phyloP scores from a whole-genome alignment of 495 filamentous ascomycete species.

The Amniculicola lignicola region DNA sequence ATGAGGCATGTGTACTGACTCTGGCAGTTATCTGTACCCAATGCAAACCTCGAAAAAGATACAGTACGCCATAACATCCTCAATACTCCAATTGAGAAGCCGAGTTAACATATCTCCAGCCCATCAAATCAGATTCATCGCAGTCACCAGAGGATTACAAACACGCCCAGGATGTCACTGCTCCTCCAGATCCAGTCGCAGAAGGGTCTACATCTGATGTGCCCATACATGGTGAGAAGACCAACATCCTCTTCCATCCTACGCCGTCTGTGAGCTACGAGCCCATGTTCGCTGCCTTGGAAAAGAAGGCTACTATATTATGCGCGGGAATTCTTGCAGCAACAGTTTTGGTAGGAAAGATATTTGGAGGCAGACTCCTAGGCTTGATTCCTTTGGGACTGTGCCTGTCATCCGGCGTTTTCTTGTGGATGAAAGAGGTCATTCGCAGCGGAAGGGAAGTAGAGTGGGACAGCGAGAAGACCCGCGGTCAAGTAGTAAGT shows the following conservation, averaged over 20 bases:
- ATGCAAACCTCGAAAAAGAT: slow-evolving; percentile 76
- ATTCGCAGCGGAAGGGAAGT: slow-evolving; percentile 73
- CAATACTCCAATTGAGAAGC: background rate
- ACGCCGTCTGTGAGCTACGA: slow-evolving; percentile 83
- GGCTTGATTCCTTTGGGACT: slow-evolving; percentile 68
- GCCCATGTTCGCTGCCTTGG: slow-evolving; percentile 75
- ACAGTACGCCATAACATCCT: slow-evolving; percentile 49
- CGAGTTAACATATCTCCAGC: slow-evolving; percentile 40
- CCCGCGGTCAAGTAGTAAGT: slow-evolving; percentile 73
- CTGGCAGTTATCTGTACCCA: slow-evolving; percentile 72
- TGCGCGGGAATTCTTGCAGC: slow-evolving; percentile 65
- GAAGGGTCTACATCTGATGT: slow-evolving; percentile 82
- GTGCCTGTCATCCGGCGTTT: slow-evolving; percentile 71
- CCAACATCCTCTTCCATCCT: slow-evolving; percentile 92
- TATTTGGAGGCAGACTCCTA: slow-evolving; percentile 72
- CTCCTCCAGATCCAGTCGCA: slow-evolving; percentile 81
- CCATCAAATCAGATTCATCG: slow-evolving; percentile 59
- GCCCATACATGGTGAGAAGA: slow-evolving; percentile 92
- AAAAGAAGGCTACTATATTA: slow-evolving; percentile 64
- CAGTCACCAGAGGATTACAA: slow-evolving; percentile 73
- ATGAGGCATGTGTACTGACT: background rate
- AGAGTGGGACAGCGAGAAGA: slow-evolving; percentile 86
- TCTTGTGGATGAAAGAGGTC: slow-evolving; percentile 84
- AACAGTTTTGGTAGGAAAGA: slow-evolving; percentile 72
- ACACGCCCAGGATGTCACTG: slow-evolving; percentile 80